Conservation (phyloP, 345 rosid genomes). For the Stellera chamaejasme region DNA sequence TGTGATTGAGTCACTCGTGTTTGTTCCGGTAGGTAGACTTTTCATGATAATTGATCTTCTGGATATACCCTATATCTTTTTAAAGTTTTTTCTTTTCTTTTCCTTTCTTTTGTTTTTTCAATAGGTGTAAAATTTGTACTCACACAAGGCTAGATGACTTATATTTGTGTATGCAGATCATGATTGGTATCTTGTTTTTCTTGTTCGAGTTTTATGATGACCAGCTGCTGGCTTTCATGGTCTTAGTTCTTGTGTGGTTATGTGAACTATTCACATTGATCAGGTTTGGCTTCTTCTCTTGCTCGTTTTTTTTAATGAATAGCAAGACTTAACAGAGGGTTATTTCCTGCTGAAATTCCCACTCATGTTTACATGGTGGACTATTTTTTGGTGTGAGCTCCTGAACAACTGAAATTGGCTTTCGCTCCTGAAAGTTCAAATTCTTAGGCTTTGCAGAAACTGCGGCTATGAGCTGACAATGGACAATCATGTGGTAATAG, state of each 20-base stretch:
- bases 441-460: too few relatives aligned
- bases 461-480: too few relatives aligned
- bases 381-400: too few relatives aligned
- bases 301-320: not conserved
- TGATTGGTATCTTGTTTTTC: conserved; percentile 96
- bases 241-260: conserved; percentile 94
- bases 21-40: conserved; percentile 71
- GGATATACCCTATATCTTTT: not conserved
- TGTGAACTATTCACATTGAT: conserved; percentile 89
- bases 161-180: conserved; percentile 60
- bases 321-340: too few relatives aligned
- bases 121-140: too few relatives aligned
- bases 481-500: too few relatives aligned
- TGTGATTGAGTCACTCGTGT: conserved; percentile 93
- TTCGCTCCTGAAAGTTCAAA: too few relatives aligned
- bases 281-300: conserved; percentile 47
- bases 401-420: too few relatives aligned
- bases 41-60: not conserved
- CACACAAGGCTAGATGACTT: not conserved
- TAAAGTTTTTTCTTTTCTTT: too few relatives aligned
- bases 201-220: conserved; percentile 96
- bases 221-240: conserved; percentile 99
- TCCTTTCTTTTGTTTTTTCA: too few relatives aligned
- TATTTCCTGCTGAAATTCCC: too few relatives aligned
- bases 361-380: too few relatives aligned